Percentiles rank a stretch among this genome's conserved stretches.
Conservation (phyloP, 371 early-diverging fungal genomes). For the Umbelopsis sp. region DNA sequence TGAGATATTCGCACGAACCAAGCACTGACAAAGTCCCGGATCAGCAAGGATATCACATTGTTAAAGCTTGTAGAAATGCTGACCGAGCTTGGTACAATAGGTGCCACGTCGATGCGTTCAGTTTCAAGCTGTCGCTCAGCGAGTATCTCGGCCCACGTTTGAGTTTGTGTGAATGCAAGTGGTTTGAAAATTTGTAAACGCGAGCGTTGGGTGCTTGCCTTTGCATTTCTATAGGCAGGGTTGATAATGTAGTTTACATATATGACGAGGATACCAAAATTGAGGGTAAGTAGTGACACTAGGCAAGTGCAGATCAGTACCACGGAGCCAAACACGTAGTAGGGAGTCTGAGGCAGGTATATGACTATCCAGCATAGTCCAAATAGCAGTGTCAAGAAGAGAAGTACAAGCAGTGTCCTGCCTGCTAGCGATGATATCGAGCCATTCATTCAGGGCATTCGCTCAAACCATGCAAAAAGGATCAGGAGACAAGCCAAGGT, state of each 20-base stretch:
- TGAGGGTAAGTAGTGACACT: slow-evolving; percentile 30
- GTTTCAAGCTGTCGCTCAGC: slow-evolving; percentile 10
- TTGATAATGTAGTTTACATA: slow-evolving; percentile 46
- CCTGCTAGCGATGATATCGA: slow-evolving; percentile 10
- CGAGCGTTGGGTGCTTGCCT: slow-evolving; percentile 9
- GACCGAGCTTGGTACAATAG: slow-evolving; percentile 20
- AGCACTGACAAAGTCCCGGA: slow-evolving; percentile 61
- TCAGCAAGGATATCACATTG: slow-evolving; percentile 39
- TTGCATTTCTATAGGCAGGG: slow-evolving; percentile 22
- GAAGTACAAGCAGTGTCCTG: background rate
- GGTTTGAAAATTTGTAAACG: slow-evolving; percentile 18
- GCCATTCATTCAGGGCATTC: slow-evolving; percentile 12
- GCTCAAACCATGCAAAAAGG: background rate
- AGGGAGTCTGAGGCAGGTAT: slow-evolving; percentile 3
- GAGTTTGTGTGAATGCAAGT: background rate
- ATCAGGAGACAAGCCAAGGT: background rate
- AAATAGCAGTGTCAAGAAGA: background rate
- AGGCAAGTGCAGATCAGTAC: slow-evolving; percentile 7
- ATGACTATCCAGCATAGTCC: slow-evolving; percentile 10
- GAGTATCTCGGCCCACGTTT: slow-evolving; percentile 6
- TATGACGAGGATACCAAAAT: slow-evolving; percentile 39
- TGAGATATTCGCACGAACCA: slow-evolving; percentile 58
- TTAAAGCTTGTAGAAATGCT: slow-evolving; percentile 51
- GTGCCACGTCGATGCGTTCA: background rate
- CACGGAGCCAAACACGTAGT: slow-evolving; percentile 13